Evolutionary conservation across 257 asterid species (phyloP).

Genomic region (Mentha longifolia): DNA sequence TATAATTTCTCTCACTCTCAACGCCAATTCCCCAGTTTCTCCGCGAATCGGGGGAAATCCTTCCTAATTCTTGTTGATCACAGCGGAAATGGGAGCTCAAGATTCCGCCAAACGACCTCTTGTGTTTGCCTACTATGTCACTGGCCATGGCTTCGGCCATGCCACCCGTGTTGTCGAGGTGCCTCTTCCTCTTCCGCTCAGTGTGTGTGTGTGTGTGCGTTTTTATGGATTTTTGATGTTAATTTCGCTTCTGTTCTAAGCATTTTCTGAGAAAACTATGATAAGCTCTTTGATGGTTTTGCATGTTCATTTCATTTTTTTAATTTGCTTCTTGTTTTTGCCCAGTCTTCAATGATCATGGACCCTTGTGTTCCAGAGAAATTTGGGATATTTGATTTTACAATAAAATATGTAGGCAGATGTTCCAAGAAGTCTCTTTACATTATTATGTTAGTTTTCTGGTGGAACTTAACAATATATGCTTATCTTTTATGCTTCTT

Average conservation of each 20-base stretch:
- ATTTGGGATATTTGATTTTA: neutral
- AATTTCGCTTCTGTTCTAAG: neutral
- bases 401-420: neutral
- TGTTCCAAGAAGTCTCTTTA: neutral
- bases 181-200: conserved; percentile 14
- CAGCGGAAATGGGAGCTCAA: conserved; percentile 49
- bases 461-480: neutral
- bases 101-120: conserved; percentile 50
- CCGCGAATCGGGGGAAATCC: neutral
- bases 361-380: neutral
- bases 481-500: neutral
- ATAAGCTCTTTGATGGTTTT: conserved; percentile 6
- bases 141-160: conserved; percentile 98
- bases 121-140: conserved; percentile 87
- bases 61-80: neutral
- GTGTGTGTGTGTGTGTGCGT: conserved; percentile 11
- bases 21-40: conserved; percentile 16
- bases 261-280: neutral
- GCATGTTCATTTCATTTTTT: neutral
- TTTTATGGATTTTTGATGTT: conserved; percentile 17
- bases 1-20: neutral
- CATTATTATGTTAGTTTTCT: neutral
- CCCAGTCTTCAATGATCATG: conserved; percentile 1
- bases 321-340: neutral
- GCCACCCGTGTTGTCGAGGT: conserved; percentile 98